These are phyloP conservation scores for Endotrypanum monterogeii DNA, from an alignment of 208 protist genomes.

Conservation along the genomic window DNA sequence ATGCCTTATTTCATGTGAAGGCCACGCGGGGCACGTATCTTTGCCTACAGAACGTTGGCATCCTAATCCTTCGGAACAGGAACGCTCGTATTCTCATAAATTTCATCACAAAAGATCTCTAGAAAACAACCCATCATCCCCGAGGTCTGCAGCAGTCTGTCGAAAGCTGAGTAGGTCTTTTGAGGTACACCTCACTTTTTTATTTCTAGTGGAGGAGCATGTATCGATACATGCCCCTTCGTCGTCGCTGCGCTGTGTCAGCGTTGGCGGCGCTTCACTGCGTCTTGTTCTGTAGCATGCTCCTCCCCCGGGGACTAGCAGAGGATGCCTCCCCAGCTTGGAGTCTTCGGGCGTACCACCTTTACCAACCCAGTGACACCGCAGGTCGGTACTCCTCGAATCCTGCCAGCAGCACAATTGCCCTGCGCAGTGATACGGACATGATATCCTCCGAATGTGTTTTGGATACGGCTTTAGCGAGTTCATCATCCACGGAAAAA, in stretches of 20 bases:
- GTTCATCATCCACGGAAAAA: not conserved
- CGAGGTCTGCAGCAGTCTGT: not conserved
- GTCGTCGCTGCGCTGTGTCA: not conserved
- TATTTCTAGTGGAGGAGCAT: not conserved
- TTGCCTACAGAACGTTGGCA: not conserved
- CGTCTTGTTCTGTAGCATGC: not conserved
- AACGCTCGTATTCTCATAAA: not conserved
- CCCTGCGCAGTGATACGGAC: not conserved
- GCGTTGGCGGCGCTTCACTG: not conserved
- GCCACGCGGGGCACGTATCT: not conserved
- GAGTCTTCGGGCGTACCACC: slow-evolving; percentile 16
- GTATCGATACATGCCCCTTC: not conserved
- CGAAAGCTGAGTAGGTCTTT: not conserved
- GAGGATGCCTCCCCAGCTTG: not conserved
- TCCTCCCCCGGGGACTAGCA: not conserved
- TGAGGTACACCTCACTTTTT: not conserved
- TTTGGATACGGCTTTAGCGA: not conserved
- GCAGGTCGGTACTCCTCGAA: not conserved
- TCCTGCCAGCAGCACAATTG: not conserved
- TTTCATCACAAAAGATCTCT: not conserved
- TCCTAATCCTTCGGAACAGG: not conserved
- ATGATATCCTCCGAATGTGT: not conserved
- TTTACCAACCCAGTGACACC: slow-evolving; percentile 9
- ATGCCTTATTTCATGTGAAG: too few species aligned
- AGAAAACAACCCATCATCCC: not conserved